Percentiles rank a stretch among this genome's conserved stretches.
phyloP scores from a whole-genome alignment of 2,329 filamentous ascomycete species.

The Sclerotinia spermophila region DNA sequence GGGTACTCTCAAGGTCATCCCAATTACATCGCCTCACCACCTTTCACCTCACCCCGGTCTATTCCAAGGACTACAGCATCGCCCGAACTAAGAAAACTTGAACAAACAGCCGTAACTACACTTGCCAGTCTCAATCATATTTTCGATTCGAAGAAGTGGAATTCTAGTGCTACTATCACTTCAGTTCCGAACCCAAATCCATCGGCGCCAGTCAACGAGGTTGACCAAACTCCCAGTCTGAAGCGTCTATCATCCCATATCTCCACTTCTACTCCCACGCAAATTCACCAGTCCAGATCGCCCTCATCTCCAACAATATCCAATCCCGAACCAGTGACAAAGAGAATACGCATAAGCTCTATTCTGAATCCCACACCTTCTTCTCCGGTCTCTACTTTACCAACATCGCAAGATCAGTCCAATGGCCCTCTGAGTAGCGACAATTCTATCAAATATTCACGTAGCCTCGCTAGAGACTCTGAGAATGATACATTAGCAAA shows the following conservation, averaged over 20 bases:
- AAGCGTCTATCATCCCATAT: background rate
- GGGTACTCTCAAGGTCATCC: background rate
- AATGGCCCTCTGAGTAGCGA: background rate
- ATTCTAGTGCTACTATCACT: too few species aligned
- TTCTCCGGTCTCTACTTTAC: background rate
- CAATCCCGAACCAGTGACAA: background rate
- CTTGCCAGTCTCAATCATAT: background rate
- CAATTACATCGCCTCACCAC: background rate
- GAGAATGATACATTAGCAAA: background rate
- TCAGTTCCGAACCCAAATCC: background rate
- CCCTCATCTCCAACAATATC: background rate
- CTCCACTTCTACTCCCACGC: background rate
- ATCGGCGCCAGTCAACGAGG: background rate
- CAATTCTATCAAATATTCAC: background rate
- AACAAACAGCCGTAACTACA: background rate
- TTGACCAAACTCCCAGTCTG: background rate
- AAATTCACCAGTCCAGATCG: background rate
- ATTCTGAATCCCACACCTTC: background rate
- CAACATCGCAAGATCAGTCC: background rate
- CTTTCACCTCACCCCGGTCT: too few species aligned
- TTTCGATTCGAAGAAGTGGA: background rate
- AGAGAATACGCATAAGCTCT: background rate
- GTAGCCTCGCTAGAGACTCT: background rate
- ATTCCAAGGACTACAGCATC: background rate
- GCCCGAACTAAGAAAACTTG: background rate